These are phyloP conservation scores for Ambrosia trifida DNA, from an alignment of 129 eudicot species.

Conservation along the genomic window DNA sequence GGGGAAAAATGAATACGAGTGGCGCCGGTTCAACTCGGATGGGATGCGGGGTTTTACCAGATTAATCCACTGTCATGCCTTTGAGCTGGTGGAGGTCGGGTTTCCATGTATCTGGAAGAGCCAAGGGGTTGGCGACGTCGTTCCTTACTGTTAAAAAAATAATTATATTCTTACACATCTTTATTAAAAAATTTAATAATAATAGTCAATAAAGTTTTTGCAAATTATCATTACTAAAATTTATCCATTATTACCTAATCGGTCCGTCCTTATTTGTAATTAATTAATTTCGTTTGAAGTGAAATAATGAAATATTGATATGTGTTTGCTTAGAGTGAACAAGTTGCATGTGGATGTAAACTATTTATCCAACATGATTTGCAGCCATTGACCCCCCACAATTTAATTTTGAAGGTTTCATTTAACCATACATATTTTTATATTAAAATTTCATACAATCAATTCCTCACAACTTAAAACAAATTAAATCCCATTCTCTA, in stretches of 20 bases:
- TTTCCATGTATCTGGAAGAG: too few relatives aligned
- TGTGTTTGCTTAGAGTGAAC: constrained; percentile 30
- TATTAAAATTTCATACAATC: not conserved
- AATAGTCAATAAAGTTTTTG: not conserved
- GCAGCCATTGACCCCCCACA: constrained; percentile 41
- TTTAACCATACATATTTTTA: not conserved
- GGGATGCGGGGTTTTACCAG: too few relatives aligned
- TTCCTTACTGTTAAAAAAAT: too few relatives aligned
- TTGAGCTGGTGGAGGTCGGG: too few relatives aligned
- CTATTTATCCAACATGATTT: constrained; percentile 32
- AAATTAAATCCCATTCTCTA: not conserved
- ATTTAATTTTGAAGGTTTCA: constrained; percentile 18
- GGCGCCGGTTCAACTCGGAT: too few relatives aligned
- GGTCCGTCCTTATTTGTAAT: not conserved
- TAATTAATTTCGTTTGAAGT: not conserved
- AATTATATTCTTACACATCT: too few relatives aligned
- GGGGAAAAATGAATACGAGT: too few relatives aligned
- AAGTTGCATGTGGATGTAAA: constrained; percentile 35
- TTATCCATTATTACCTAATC: not conserved
- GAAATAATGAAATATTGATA: constrained; percentile 2
- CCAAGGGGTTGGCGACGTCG: too few relatives aligned
- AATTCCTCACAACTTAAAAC: not conserved
- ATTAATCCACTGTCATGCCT: too few relatives aligned
- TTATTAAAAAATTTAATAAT: too few relatives aligned
- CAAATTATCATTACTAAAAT: not conserved